Conservation (phyloP, 2,329 filamentous ascomycete genomes). For the Colletotrichum tanaceti region DNA sequence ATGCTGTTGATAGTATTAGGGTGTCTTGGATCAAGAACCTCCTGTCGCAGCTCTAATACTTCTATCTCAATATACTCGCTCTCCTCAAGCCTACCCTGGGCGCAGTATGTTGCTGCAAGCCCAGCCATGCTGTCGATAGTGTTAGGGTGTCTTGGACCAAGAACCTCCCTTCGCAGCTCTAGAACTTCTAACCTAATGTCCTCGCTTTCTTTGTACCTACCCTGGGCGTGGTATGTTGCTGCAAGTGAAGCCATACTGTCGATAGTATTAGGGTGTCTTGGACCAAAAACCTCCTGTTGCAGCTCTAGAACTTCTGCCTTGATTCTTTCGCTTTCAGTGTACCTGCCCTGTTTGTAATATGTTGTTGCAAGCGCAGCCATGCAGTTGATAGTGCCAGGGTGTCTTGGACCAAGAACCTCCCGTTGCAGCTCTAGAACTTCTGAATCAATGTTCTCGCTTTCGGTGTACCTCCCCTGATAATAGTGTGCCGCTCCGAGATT, state of each 20-base stretch:
- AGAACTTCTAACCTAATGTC: rapidly evolving
- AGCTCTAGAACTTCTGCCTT: too few relatives aligned
- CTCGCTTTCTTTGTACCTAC: not conserved
- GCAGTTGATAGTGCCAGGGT: not conserved
- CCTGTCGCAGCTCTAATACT: not conserved
- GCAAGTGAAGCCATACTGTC: not conserved
- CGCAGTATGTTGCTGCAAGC: not conserved
- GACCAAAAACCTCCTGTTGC: not conserved
- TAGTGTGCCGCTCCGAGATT: not conserved
- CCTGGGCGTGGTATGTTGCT: not conserved
- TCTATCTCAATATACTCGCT: too few relatives aligned
- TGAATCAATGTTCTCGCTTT: not conserved
- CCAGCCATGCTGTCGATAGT: not conserved
- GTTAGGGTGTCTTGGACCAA: not conserved
- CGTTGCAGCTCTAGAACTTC: not conserved
- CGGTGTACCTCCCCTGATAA: not conserved
- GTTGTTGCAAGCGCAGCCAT: not conserved
- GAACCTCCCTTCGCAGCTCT: not conserved
- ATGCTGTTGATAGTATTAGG: not conserved
- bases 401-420: not conserved
- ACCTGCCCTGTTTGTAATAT: too few relatives aligned
- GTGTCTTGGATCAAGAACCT: not conserved
- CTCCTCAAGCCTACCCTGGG: not conserved
- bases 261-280: not conserved
- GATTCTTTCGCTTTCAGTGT: too few relatives aligned